These are phyloP conservation scores for Viola odorata DNA, from an alignment of 345 rosid genomes.

Conservation along the genomic window DNA sequence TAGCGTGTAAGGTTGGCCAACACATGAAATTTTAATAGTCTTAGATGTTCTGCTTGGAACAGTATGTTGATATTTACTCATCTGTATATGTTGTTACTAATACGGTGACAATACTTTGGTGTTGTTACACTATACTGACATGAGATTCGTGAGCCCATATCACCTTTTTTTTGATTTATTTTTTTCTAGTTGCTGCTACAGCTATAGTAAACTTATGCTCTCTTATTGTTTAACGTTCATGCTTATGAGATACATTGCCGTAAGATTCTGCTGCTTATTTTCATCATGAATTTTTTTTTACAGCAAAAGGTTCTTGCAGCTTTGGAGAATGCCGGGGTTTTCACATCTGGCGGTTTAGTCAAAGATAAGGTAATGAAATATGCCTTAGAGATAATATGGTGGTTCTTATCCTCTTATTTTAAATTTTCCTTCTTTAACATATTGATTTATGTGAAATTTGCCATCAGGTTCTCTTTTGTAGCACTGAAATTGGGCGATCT, in stretches of 20 bases:
- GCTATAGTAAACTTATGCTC: too few species aligned
- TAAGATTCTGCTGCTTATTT: slow-evolving; percentile 6
- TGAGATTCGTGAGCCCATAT: neutral
- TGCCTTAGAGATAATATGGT: neutral
- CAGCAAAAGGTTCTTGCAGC: slow-evolving; percentile 1
- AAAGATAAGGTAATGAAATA: neutral
- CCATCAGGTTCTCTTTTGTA: slow-evolving; percentile 91
- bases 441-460: slow-evolving; percentile 13
- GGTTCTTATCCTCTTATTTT: too few species aligned
- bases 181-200: neutral
- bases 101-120: too few species aligned
- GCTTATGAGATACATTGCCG: neutral
- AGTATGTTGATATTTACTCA: too few species aligned
- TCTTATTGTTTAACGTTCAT: neutral
- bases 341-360: neutral
- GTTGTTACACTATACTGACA: too few species aligned
- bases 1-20: too few species aligned
- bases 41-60: too few species aligned
- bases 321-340: neutral
- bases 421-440: too few species aligned
- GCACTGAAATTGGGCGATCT: slow-evolving; percentile 80
- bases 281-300: neutral
- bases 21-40: too few species aligned
- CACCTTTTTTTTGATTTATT: neutral
- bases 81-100: too few species aligned